These are phyloP conservation scores for Geosmithia flava DNA, from an alignment of 2,329 filamentous ascomycete genomes.

Conservation along the genomic window DNA sequence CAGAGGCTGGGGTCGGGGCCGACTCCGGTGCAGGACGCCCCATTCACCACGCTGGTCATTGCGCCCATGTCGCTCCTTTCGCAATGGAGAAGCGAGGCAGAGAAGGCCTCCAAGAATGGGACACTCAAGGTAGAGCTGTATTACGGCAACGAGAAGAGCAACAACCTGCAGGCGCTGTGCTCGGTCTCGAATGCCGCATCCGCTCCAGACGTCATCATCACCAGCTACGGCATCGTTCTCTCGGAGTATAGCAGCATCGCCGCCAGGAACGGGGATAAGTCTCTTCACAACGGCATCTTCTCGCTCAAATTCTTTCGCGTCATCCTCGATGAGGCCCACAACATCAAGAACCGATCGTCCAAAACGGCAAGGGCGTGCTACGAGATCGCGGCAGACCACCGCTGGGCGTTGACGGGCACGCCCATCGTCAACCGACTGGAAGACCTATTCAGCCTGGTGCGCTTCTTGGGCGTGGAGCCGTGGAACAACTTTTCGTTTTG, in stretches of 20 bases:
- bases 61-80: conserved; percentile 94
- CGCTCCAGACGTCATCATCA: conserved; percentile 85
- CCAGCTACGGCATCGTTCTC: conserved; percentile 82
- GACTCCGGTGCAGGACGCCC: conserved; percentile 51
- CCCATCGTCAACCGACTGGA: conserved; percentile 94
- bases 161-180: conserved; percentile 69
- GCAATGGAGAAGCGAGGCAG: conserved; percentile 93
- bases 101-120: conserved; percentile 77
- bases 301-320: conserved; percentile 89
- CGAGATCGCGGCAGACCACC: conserved; percentile 70
- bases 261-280: conserved; percentile 51
- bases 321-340: conserved; percentile 90
- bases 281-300: conserved; percentile 64
- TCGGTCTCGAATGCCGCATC: conserved; percentile 58
- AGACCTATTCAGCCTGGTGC: conserved; percentile 85
- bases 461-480: conserved; percentile 86
- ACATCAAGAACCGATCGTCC: conserved; percentile 79
- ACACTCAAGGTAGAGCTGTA: conserved; percentile 80
- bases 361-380: conserved; percentile 96
- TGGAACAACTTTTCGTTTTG: conserved; percentile 99
- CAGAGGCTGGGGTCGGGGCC: conserved; percentile 48
- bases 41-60: conserved; percentile 86
- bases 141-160: conserved; percentile 76
- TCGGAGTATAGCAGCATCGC: conserved; percentile 71
- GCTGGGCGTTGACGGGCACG: conserved; percentile 90